Conservation (phyloP, 805 yeast genomes). For the Cyberlindnera petersonii region DNA sequence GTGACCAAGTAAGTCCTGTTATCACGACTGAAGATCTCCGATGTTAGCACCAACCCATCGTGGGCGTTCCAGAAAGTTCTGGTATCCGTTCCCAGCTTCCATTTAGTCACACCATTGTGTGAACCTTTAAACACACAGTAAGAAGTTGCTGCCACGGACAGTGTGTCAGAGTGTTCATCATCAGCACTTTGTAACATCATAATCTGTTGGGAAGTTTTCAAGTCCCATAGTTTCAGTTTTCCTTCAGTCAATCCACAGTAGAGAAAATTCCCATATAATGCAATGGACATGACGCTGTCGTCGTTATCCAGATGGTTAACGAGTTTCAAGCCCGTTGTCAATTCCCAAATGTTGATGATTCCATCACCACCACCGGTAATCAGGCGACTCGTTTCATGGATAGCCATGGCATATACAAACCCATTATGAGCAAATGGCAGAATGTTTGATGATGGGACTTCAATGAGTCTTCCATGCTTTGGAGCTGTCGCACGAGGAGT, state of each 20-base stretch:
- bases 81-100: slow-evolving; percentile 46
- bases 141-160: slow-evolving; percentile 53
- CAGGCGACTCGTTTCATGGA: slow-evolving; percentile 35
- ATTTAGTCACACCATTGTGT: slow-evolving; percentile 43
- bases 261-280: slow-evolving; percentile 59
- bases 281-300: slow-evolving; percentile 69
- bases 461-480: slow-evolving; percentile 40
- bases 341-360: slow-evolving; percentile 72
- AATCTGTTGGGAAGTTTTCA: slow-evolving; percentile 71
- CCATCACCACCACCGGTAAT: slow-evolving; percentile 93
- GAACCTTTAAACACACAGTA: slow-evolving; percentile 60
- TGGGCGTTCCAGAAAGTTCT: slow-evolving; percentile 48
- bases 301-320: slow-evolving; percentile 51
- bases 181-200: slow-evolving; percentile 38
- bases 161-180: slow-evolving; percentile 43
- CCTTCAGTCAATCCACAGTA: slow-evolving; percentile 83
- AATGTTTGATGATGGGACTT: slow-evolving; percentile 63
- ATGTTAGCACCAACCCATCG: slow-evolving; percentile 54
- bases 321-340: slow-evolving; percentile 27
- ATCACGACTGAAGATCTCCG: slow-evolving; percentile 41
- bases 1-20: slow-evolving; percentile 49
- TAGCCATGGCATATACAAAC: slow-evolving; percentile 65
- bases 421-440: slow-evolving; percentile 89
- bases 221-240: slow-evolving; percentile 77
- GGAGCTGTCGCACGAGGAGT: slow-evolving; percentile 3